These are phyloP conservation scores for Emydomyces testavorans DNA, from an alignment of 2,329 filamentous ascomycete genomes.

Conservation along the genomic window DNA sequence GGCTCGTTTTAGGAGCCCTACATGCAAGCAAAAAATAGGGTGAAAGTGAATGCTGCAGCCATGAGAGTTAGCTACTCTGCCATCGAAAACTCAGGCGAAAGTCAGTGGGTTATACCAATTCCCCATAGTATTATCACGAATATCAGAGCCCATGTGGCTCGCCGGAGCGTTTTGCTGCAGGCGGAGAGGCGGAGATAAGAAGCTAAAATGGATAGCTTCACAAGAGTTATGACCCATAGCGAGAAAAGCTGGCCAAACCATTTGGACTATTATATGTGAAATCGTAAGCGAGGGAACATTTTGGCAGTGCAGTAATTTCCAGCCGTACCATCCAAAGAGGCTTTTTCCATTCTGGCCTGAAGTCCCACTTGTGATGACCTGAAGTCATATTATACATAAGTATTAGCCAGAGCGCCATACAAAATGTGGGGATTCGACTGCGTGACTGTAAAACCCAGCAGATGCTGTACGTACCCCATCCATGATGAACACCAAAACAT, in stretches of 20 bases:
- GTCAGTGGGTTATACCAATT: slow-evolving; percentile 11
- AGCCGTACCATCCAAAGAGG: slow-evolving; percentile 13
- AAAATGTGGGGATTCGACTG: too few species aligned
- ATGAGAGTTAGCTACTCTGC: not conserved
- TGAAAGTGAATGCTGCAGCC: slow-evolving; percentile 14
- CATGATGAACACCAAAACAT: slow-evolving; percentile 15
- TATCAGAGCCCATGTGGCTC: slow-evolving; percentile 13
- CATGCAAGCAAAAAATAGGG: slow-evolving; percentile 15
- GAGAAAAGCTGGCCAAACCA: slow-evolving; percentile 16
- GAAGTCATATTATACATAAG: not conserved
- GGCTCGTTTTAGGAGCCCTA: slow-evolving; percentile 1
- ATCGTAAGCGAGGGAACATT: not conserved
- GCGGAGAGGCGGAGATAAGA: slow-evolving; percentile 16
- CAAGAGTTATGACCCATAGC: slow-evolving; percentile 14
- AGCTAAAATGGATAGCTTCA: slow-evolving; percentile 16
- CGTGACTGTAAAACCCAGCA: too few species aligned
- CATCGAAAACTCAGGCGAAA: not conserved
- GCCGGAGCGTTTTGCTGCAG: slow-evolving; percentile 7
- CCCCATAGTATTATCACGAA: slow-evolving; percentile 14
- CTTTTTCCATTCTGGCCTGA: slow-evolving; percentile 12
- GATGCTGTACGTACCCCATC: slow-evolving; percentile 19
- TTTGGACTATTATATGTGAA: slow-evolving; percentile 11
- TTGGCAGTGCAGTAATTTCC: not conserved
- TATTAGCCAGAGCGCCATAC: not conserved
- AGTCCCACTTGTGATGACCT: slow-evolving; percentile 18